phyloP scores from a whole-genome alignment of 805 yeast species.

The Metschnikowia baotianmanensis region DNA sequence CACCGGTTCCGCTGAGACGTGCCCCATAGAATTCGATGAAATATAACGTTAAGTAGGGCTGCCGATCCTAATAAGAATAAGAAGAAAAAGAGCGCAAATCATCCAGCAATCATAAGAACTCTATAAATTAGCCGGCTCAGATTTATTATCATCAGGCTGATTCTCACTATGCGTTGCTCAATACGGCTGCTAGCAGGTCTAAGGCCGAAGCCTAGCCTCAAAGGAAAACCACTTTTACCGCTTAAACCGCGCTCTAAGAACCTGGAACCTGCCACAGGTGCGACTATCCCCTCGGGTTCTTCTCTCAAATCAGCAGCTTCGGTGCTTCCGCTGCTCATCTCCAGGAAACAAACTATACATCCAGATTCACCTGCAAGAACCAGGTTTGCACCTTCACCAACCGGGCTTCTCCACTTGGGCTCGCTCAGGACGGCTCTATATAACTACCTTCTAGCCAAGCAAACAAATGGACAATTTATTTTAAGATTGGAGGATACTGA shows the following conservation, averaged over 20 bases:
- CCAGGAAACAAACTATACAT: slow-evolving; percentile 24
- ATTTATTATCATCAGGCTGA: no score
- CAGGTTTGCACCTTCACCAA: slow-evolving; percentile 97
- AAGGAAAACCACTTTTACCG: slow-evolving; percentile 2
- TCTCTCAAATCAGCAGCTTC: not conserved
- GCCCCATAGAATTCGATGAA: no score
- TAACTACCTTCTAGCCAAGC: slow-evolving; percentile 77
- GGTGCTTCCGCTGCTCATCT: slow-evolving; percentile 4
- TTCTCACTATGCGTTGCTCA: slow-evolving; percentile 7
- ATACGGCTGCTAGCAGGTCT: slow-evolving; percentile 15
- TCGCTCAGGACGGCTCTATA: slow-evolving; percentile 91
- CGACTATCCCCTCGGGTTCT: no score
- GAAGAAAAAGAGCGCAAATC: no score
- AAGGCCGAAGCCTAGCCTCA: slow-evolving; percentile 8
- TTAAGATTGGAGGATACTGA: slow-evolving; percentile 93
- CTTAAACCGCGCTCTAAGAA: not conserved
- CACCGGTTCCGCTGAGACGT: no score
- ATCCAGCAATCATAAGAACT: no score
- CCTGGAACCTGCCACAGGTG: no score
- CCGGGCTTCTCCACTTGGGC: slow-evolving; percentile 92
- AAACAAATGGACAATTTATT: slow-evolving; percentile 77
- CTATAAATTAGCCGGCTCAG: no score
- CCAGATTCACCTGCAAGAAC: slow-evolving; percentile 68
- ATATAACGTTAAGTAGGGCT: no score
- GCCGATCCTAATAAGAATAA: no score